A percentile compares a stretch with the other conserved stretches of the same genome.
Conservation (phyloP, 768 basidiomycete genomes). For the Boletellus emodensis region DNA sequence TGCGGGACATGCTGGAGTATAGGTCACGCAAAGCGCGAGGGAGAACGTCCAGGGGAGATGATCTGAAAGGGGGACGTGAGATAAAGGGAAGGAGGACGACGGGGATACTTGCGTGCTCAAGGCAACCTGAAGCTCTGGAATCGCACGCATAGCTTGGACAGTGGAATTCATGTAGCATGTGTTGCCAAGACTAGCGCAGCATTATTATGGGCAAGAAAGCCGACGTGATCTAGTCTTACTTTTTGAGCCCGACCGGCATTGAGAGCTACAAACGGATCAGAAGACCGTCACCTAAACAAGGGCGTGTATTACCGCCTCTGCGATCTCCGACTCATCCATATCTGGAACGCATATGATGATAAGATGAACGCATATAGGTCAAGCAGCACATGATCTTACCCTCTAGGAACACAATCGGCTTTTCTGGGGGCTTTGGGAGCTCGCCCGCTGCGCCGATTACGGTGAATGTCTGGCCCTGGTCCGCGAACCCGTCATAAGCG, state of each 20-base stretch:
- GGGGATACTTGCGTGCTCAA: constrained; percentile 50
- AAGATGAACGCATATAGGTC: constrained; percentile 1
- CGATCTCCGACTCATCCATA: constrained; percentile 79
- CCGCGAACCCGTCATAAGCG: constrained; percentile 1
- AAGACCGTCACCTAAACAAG: not conserved
- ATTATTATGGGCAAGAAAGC: not conserved
- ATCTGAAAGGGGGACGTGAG: constrained; percentile 16
- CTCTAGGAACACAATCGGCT: constrained; percentile 81
- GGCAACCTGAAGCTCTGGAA: constrained; percentile 82
- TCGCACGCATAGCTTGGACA: constrained; percentile 86
- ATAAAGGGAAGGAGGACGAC: not conserved
- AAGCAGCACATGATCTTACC: constrained; percentile 39
- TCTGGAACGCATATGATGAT: constrained; percentile 43
- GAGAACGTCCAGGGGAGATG: constrained; percentile 40
- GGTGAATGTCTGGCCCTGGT: constrained; percentile 83
- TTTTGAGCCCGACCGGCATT: constrained; percentile 77
- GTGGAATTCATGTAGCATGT: constrained; percentile 99
- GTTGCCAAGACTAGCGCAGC: constrained; percentile 63
- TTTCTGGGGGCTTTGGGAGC: constrained; percentile 80
- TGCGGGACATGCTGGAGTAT: constrained; percentile 67
- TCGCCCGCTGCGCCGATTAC: constrained; percentile 93
- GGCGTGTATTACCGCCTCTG: constrained; percentile 59
- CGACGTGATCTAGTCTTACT: constrained; percentile 39
- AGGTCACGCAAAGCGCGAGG: constrained; percentile 60
- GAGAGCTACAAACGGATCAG: constrained; percentile 47